phyloP scores from a whole-genome alignment of 2,329 filamentous ascomycete genomes.

The Stemphylium lycopersici region DNA sequence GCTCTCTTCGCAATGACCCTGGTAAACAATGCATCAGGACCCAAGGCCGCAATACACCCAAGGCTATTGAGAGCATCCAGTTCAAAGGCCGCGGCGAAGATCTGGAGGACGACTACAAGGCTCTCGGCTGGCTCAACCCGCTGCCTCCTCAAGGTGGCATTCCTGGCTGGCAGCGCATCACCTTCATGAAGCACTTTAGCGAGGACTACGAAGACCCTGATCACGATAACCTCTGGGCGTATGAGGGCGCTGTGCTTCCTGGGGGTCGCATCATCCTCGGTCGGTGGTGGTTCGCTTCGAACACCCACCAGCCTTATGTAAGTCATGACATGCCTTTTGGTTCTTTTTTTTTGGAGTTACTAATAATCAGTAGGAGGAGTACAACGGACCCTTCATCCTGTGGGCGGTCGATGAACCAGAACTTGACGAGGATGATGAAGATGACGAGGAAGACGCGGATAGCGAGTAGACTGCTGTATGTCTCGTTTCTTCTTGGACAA shows the following conservation, averaged over 20 bases:
- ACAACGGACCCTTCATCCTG: constrained; percentile 35
- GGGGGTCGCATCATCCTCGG: constrained; percentile 56
- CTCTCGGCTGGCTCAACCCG: constrained; percentile 57
- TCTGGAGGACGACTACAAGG: constrained; percentile 39
- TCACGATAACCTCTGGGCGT: constrained; percentile 54
- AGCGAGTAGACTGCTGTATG: background rate
- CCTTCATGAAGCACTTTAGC: constrained; percentile 60
- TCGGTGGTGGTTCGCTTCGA: constrained; percentile 54
- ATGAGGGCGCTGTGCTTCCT: constrained; percentile 57
- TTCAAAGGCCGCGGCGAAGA: constrained; percentile 51
- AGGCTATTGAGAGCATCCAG: constrained; percentile 32
- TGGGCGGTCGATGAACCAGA: constrained; percentile 48
- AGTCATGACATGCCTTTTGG: constrained; percentile 7
- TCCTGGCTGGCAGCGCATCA: constrained; percentile 61
- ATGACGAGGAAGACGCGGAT: constrained; percentile 2
- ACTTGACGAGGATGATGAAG: constrained; percentile 4
- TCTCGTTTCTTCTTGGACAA: too few relatives aligned
- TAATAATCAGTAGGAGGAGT: constrained; percentile 25
- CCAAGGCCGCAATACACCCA: constrained; percentile 15
- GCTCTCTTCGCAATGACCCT: constrained; percentile 37
- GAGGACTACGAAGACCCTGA: constrained; percentile 36
- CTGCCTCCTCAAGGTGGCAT: constrained; percentile 56
- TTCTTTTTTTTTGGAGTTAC: background rate
- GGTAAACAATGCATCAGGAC: constrained; percentile 9
- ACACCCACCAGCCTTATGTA: constrained; percentile 29